These are phyloP conservation scores for Paragyromitra xinjiangensis DNA, from an alignment of 495 filamentous ascomycete genomes.

Conservation along the genomic window DNA sequence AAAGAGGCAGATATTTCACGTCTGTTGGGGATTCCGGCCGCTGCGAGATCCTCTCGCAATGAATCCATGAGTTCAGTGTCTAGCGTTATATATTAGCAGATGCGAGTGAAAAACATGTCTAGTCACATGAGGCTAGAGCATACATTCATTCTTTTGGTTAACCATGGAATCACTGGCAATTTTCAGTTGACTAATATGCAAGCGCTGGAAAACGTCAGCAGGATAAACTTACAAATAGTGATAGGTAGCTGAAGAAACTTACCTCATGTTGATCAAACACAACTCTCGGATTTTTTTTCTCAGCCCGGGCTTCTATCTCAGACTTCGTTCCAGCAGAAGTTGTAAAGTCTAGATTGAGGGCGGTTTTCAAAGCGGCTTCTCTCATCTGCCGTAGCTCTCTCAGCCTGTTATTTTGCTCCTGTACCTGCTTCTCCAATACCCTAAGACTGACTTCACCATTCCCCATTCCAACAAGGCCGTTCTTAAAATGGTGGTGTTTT, in stretches of 20 bases:
- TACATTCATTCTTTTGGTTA: constrained; percentile 43
- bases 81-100: constrained; percentile 4
- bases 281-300: constrained; percentile 24
- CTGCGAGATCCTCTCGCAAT: constrained; percentile 40
- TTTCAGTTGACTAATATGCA: constrained; percentile 37
- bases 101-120: not conserved
- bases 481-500: constrained; percentile 54
- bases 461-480: constrained; percentile 25
- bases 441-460: constrained; percentile 47
- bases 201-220: constrained; percentile 26
- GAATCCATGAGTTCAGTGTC: constrained; percentile 49
- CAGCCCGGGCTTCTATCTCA: not conserved
- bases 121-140: not conserved
- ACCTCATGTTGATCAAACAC: constrained; percentile 49
- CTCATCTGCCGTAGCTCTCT: constrained; percentile 45
- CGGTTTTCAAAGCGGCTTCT: constrained; percentile 14
- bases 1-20: constrained; percentile 14
- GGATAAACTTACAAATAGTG: not conserved
- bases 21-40: constrained; percentile 26
- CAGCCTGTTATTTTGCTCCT: constrained; percentile 52
- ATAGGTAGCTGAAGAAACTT: not conserved
- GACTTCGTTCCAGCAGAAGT: not conserved
- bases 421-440: constrained; percentile 54
- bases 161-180: constrained; percentile 25
- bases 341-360: not conserved